Conservation (phyloP, 768 basidiomycete genomes). For the Lentinus tigrinus region DNA sequence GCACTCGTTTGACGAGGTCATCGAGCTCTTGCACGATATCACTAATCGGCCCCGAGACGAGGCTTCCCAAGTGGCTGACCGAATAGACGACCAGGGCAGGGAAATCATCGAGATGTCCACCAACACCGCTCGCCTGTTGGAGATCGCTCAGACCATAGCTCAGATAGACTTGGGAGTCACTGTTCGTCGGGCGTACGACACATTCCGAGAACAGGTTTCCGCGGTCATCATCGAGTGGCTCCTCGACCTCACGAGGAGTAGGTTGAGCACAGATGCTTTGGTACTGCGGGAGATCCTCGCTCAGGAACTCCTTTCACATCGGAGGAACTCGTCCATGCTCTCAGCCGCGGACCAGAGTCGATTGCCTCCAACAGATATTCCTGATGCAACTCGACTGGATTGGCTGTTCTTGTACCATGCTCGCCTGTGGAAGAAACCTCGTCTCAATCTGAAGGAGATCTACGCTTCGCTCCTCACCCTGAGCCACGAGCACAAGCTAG, state of each 20-base stretch:
- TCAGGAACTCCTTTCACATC: constrained; percentile 61
- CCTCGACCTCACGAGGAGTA: constrained; percentile 72
- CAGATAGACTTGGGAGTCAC: constrained; percentile 93
- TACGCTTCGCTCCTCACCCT: constrained; percentile 74
- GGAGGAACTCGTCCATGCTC: constrained; percentile 50
- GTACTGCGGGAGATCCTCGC: constrained; percentile 74
- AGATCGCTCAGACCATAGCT: constrained; percentile 73
- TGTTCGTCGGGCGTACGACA: constrained; percentile 82
- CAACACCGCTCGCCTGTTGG: constrained; percentile 54
- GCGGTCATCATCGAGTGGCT: constrained; percentile 87
- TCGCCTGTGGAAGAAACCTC: constrained; percentile 80
- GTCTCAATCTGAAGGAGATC: constrained; percentile 78
- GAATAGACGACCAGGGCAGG: constrained; percentile 78
- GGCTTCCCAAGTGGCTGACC: constrained; percentile 52
- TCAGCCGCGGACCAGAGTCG: constrained; percentile 35
- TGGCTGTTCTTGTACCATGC: constrained; percentile 81
- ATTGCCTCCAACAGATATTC: constrained; percentile 33
- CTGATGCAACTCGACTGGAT: constrained; percentile 62
- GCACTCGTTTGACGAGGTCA: constrained; percentile 89
- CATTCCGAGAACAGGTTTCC: constrained; percentile 83
- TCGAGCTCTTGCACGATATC: constrained; percentile 63
- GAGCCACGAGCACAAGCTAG: constrained; percentile 71
- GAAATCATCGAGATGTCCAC: constrained; percentile 79
- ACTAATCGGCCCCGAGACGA: constrained; percentile 53
- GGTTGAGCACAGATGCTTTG: constrained; percentile 64